A percentile compares a stretch with the other conserved stretches of the same genome.
phyloP scores from a whole-genome alignment of 805 yeast species.

The Nakazawaea wyomingensis region DNA sequence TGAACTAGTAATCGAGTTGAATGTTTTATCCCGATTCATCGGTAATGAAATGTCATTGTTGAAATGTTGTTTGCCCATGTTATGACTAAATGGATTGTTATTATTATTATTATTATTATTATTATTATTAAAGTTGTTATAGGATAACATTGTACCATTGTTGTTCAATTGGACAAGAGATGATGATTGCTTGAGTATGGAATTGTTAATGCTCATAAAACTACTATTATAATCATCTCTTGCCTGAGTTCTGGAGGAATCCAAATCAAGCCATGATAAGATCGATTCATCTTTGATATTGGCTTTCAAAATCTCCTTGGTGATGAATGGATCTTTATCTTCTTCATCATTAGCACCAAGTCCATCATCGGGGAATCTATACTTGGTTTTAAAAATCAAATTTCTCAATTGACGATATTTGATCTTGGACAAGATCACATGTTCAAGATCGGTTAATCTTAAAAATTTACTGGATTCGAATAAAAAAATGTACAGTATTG shows the following conservation, averaged over 20 bases:
- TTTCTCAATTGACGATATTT: not conserved
- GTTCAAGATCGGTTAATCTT: not conserved
- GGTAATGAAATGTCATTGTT: not conserved
- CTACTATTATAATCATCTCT: constrained; percentile 7
- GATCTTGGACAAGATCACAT: not conserved
- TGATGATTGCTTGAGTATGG: constrained; percentile 5
- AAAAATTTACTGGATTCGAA: constrained; percentile 15
- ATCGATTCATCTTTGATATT: not conserved
- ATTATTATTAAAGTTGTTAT: not conserved
- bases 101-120: not conserved
- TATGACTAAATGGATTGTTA: not conserved
- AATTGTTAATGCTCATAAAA: constrained; percentile 1
- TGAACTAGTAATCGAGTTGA: not conserved
- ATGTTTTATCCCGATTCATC: not conserved
- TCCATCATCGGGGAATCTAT: not conserved
- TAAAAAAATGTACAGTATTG: constrained; percentile 29
- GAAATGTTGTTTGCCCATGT: not conserved
- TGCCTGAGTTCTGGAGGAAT: not conserved
- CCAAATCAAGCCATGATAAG: constrained; percentile 6
- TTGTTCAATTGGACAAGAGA: not conserved
- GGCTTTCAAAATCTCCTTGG: not conserved
- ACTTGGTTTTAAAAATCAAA: not conserved
- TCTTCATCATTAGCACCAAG: not conserved
- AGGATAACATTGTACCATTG: too few species aligned
- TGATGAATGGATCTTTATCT: constrained; percentile 1